Evolutionary conservation across 176 grass and related monocot species (phyloP).

Genomic region (Juncus effusus): DNA sequence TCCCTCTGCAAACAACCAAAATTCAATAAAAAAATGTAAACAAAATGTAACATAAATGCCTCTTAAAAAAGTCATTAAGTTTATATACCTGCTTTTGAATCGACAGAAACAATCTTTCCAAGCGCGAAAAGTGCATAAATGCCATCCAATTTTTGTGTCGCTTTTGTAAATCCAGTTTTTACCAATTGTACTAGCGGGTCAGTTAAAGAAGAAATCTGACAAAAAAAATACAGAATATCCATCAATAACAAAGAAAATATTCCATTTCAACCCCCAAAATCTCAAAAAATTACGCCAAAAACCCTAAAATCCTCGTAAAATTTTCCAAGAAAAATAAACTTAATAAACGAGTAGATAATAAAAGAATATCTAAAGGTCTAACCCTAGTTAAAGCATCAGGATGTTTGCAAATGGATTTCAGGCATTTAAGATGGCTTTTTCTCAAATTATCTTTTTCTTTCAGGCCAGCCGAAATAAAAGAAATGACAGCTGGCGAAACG

Average conservation of each 20-base stretch:
- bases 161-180: slow-evolving; percentile 84
- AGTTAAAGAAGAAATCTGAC: slow-evolving; percentile 62
- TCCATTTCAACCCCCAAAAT: not conserved
- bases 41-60: not conserved
- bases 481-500: slow-evolving; percentile 64
- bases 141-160: slow-evolving; percentile 88
- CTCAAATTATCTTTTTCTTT: slow-evolving; percentile 94
- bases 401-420: slow-evolving; percentile 72
- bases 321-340: too few species aligned
- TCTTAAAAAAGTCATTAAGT: slow-evolving; percentile 21
- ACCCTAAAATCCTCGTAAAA: too few species aligned
- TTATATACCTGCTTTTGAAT: slow-evolving; percentile 78
- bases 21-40: slow-evolving; percentile 15
- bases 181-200: slow-evolving; percentile 76
- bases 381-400: slow-evolving; percentile 78
- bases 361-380: slow-evolving; percentile 5
- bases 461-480: slow-evolving; percentile 65
- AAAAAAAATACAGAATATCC: slow-evolving; percentile 29
- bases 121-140: slow-evolving; percentile 82
- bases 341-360: slow-evolving; percentile 3
- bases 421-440: slow-evolving; percentile 79
- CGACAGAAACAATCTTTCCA: slow-evolving; percentile 70
- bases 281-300: too few species aligned
- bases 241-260: slow-evolving; percentile 6
- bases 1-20: slow-evolving; percentile 50